Evolutionary conservation across 352 stramenopile genomes (phyloP), one percentile per base, ranked within the genome.

Genomic region (Phytophthora pisi): DNA sequence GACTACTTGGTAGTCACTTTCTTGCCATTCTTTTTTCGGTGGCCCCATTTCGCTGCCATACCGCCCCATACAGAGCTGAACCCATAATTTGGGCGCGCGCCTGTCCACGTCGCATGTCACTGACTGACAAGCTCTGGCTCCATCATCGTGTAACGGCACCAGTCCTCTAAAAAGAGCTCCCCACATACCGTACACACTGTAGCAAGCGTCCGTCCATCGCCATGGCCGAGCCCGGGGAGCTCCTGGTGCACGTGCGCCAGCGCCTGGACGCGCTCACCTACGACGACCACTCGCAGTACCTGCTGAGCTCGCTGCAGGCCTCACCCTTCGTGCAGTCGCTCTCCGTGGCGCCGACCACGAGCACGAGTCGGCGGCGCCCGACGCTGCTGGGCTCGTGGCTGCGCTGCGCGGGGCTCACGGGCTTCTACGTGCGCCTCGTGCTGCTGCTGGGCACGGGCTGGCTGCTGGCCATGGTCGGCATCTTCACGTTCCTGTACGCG

Each of bases 211-310:
- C 20, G 20, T 20, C 20, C 20, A 20, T 20, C 20, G 20, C 20
- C 20, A 20, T 46, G 64, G 64, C 64, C n/a, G 65, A 71, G 61
- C 70, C 61, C 24, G 54, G 68, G 43, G 73, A 76, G 42, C 63
- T 79, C 57, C 58, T 87, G 55, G 56, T 75, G 52, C 75, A 87
- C 69, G 68, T 87, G 26, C 75, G 78, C 10, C 74, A 81, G 63
- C 78, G 78, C 11, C 65, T 87, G n/a, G 78, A 87, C 51, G 78
- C 78, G 59, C 76, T 87, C 58, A 77, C 72, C 11, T 83, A 78
- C 51, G 78, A 83, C 55, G 71, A 76, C 31, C 72, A 84, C 55
- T 80, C 78, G 50, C 64, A 75, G 55, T 84, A 82, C 54, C 64
- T 86, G 6, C 49, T 82, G 0, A 70, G 72, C 49, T 81, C 74